A percentile compares a stretch with the other conserved stretches of the same genome.
Evolutionary conservation across 1,139 yeast genomes (phyloP).

Genomic region (Saccharomyces uvarum): DNA sequence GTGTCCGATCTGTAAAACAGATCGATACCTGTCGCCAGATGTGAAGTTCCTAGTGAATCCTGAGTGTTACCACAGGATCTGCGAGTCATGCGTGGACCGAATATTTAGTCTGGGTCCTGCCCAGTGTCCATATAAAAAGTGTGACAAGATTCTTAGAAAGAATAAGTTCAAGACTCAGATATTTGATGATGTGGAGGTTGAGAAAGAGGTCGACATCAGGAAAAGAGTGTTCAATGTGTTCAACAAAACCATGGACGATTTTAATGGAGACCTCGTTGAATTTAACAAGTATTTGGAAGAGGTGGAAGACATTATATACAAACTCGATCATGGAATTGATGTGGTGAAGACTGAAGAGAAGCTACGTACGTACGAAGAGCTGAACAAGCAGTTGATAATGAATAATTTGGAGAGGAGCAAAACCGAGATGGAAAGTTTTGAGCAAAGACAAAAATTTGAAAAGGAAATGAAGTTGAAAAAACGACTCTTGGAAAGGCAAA

Average conservation of each 20-base stretch:
- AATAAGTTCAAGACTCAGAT: constrained; percentile 86
- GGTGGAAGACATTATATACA: constrained; percentile 73
- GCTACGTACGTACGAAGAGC: constrained; percentile 63
- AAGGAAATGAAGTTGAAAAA: constrained; percentile 54
- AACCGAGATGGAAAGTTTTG: constrained; percentile 54
- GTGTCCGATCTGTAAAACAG: constrained; percentile 98
- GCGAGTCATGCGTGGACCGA: constrained; percentile 93
- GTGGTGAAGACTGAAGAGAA: constrained; percentile 64
- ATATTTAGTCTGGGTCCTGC: constrained; percentile 93
- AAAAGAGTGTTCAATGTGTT: constrained; percentile 68
- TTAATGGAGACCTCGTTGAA: constrained; percentile 45
- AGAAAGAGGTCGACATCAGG: constrained; percentile 85
- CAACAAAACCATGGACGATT: constrained; percentile 76
- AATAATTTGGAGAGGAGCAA: constrained; percentile 67
- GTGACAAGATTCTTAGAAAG: constrained; percentile 80
- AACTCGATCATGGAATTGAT: constrained; percentile 63
- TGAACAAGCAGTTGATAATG: constrained; percentile 66
- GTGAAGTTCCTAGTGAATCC: constrained; percentile 89
- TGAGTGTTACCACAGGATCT: constrained; percentile 94
- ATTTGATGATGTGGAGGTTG: constrained; percentile 84
- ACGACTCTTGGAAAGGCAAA: constrained; percentile 56
- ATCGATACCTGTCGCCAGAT: constrained; percentile 86
- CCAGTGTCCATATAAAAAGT: constrained; percentile 89
- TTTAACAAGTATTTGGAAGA: constrained; percentile 77
- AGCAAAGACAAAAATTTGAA: constrained; percentile 44